These are phyloP conservation scores for Coniosporium tulheliwenetii DNA, from an alignment of 2,329 filamentous ascomycete species.

Conservation along the genomic window DNA sequence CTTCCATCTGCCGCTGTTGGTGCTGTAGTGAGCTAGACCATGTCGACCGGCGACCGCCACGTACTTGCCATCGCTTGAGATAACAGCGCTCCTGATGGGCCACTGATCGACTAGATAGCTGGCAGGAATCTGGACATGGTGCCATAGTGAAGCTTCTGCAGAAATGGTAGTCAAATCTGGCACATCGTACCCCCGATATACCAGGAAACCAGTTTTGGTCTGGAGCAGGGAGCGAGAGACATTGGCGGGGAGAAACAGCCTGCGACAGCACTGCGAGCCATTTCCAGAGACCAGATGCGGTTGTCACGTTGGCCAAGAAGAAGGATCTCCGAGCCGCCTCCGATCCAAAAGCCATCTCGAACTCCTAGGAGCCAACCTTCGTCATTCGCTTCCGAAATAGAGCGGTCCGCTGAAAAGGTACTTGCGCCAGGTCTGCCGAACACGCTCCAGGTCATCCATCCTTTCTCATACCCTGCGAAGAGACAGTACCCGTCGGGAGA, in stretches of 20 bases:
- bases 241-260: conserved; percentile 84
- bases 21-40: conserved; percentile 88
- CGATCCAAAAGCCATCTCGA: conserved; percentile 67
- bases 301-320: conserved; percentile 57
- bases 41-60: conserved; percentile 88
- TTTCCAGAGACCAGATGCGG: conserved; percentile 74
- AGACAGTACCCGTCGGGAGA: conserved; percentile 94
- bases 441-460: conserved; percentile 95
- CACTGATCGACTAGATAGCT: conserved; percentile 81
- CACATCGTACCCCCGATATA: conserved; percentile 86
- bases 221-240: conserved; percentile 79
- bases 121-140: conserved; percentile 72
- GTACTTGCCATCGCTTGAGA: conserved; percentile 86
- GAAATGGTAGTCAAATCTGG: conserved; percentile 84
- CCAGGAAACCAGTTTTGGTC: conserved; percentile 73
- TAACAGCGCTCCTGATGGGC: conserved; percentile 76
- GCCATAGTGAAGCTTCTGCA: conserved; percentile 87
- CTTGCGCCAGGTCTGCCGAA: conserved; percentile 81
- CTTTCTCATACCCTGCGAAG: conserved; percentile 81
- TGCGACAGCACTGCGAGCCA: conserved; percentile 84
- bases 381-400: conserved; percentile 47
- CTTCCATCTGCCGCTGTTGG: conserved; percentile 90
- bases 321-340: conserved; percentile 73
- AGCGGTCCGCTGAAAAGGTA: conserved; percentile 59
- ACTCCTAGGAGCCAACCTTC: conserved; percentile 80